Conservation (phyloP, 108 stramenopile genomes). For the Cyclotella choctawhatcheeana region DNA sequence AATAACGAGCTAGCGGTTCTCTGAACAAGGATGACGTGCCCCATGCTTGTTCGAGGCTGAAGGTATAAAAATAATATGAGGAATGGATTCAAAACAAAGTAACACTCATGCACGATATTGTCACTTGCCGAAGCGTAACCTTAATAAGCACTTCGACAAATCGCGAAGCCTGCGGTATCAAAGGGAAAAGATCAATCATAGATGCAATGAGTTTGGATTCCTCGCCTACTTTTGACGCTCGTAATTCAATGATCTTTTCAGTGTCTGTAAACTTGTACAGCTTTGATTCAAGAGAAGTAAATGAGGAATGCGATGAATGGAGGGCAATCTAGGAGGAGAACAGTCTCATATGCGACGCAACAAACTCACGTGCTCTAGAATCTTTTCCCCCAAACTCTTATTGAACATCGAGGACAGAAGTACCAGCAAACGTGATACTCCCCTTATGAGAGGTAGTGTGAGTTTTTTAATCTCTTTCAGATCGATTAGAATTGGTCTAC, state of each 20-base stretch:
- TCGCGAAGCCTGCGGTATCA: constrained; percentile 72
- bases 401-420: constrained; percentile 88
- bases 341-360: no score
- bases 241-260: constrained; percentile 53
- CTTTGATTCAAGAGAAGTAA: no score
- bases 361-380: constrained; percentile 83
- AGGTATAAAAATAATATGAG: no score
- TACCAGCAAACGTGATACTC: constrained; percentile 70
- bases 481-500: constrained; percentile 73
- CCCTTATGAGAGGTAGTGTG: constrained; percentile 69
- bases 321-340: no score
- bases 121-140: constrained; percentile 33
- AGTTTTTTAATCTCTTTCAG: constrained; percentile 80
- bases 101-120: neutral
- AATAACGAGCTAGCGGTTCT: constrained; percentile 72
- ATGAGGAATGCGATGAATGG: no score
- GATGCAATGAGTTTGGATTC: constrained; percentile 81
- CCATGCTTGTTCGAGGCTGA: constrained; percentile 70
- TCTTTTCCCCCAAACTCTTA: constrained; percentile 83
- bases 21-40: constrained; percentile 69
- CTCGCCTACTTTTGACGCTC: constrained; percentile 77
- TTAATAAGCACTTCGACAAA: constrained; percentile 89
- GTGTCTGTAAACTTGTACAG: no score
- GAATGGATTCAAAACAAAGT: no score
- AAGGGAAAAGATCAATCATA: constrained; percentile 72